phyloP scores from a whole-genome alignment of 2,329 filamentous ascomycete species.

The Hymenoscyphus albidus region DNA sequence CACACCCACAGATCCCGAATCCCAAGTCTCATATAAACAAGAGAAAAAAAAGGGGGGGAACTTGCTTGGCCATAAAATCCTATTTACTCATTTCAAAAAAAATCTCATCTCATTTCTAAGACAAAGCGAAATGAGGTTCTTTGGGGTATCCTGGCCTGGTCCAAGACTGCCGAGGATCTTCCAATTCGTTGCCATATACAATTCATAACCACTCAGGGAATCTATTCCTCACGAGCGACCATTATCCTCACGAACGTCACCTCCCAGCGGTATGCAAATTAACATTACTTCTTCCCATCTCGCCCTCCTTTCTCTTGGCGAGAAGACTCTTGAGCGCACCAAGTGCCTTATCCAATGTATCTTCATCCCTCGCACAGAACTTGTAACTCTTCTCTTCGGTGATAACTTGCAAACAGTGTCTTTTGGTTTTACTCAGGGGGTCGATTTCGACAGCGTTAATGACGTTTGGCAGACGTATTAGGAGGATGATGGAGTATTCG shows the following conservation, averaged over 20 bases:
- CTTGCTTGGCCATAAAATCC: no score
- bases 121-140: no score
- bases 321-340: slow-evolving; percentile 88
- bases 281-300: slow-evolving; percentile 7
- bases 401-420: slow-evolving; percentile 86
- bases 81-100: no score
- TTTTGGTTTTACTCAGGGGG: slow-evolving; percentile 77
- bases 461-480: slow-evolving; percentile 73
- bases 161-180: no score
- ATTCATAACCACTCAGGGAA: no score
- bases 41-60: no score
- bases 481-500: slow-evolving; percentile 82
- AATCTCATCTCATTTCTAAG: no score
- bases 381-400: slow-evolving; percentile 83
- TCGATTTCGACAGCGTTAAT: slow-evolving; percentile 93
- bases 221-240: no score
- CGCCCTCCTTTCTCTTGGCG: slow-evolving; percentile 59
- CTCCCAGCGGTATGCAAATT: not conserved
- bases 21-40: no score
- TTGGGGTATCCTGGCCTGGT: no score
- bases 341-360: slow-evolving; percentile 76
- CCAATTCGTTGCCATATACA: no score
- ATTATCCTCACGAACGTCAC: slow-evolving; percentile 7
- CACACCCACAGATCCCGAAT: no score
- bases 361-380: slow-evolving; percentile 76